Evolutionary conservation across 225 moss, liverwort and hornwort species (phyloP), one percentile per base, ranked within the genome.

Genomic region (Polytrichum commune): DNA sequence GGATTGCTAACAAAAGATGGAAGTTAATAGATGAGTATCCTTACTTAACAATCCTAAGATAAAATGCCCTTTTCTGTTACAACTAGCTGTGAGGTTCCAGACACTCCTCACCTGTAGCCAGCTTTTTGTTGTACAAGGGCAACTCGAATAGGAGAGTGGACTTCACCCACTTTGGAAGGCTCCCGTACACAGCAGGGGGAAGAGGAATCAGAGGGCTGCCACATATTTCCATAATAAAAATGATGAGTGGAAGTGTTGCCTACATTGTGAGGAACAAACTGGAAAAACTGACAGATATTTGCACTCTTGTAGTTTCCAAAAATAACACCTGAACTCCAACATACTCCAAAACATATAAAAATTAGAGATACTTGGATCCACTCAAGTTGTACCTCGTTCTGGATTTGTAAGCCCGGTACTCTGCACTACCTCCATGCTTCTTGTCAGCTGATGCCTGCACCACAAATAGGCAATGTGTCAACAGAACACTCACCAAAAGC

Each of bases 181-280:
- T 80, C 66, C 78, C 92, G 65, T 94, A 97, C 24, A 97, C 53
- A 29, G 84, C 71, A 62, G 90, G 88, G 53, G 94, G 94, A 69
- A 97, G 84, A 32, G 91, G 94, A 83, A 97, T 84, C 66, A 94
- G 80, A 22, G 91, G 91, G 71, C 94, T 97, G 85, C 70, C 76
- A 81, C 53, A 86, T 38, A 68, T 46, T 7, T 56, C 62, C 75
- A 13, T 38, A 54, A 28, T 54, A 8, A 16, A 26, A 62, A 16
- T 55, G 19, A 25, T 76, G 68, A 82, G 66, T 53, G 18, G 19
- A 65, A 16, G 16, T 38, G 10, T 46, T 46, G 46, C 46, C 46
- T 46, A 16, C 35, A 35, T 35, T 35, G 35, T 20, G 60, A 25
- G 25, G 60, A 61, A n/a, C 13, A 61, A 7, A n/a, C 61, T 23